Conservation (phyloP, 2,329 filamentous ascomycete genomes). For the Apiospora rasikravindrae region DNA sequence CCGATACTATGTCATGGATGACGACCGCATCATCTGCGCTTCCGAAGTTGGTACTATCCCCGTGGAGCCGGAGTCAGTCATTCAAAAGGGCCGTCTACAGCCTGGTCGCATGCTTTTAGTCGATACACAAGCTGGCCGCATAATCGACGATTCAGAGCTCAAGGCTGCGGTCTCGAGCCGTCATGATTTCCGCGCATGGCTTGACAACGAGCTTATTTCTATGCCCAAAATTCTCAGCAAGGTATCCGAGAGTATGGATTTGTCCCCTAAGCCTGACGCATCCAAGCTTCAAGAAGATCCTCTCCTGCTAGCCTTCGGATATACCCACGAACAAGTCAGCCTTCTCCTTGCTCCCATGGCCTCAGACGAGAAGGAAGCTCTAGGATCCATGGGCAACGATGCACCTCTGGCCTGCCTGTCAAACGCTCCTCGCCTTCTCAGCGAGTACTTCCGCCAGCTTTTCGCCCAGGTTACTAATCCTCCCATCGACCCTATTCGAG, state of each 20-base stretch:
- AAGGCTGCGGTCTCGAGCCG: slow-evolving; percentile 88
- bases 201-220: slow-evolving; percentile 83
- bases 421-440: slow-evolving; percentile 85
- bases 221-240: slow-evolving; percentile 75
- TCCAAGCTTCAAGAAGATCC: slow-evolving; percentile 82
- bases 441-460: slow-evolving; percentile 96
- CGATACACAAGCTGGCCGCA: slow-evolving; percentile 85
- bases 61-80: slow-evolving; percentile 86
- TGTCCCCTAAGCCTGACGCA: slow-evolving; percentile 71
- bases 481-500: slow-evolving; percentile 94
- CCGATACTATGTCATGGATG: slow-evolving; percentile 95
- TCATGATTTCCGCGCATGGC: slow-evolving; percentile 86
- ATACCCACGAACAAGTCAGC: slow-evolving; percentile 94
- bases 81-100: slow-evolving; percentile 92
- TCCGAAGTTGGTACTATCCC: slow-evolving; percentile 94
- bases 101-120: slow-evolving; percentile 96
- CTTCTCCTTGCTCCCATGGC: slow-evolving; percentile 94
- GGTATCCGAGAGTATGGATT: slow-evolving; percentile 63
- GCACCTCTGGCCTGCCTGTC: slow-evolving; percentile 90
- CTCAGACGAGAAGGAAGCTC: slow-evolving; percentile 93
- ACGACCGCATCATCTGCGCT: slow-evolving; percentile 95
- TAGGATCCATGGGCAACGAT: slow-evolving; percentile 98
- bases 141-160: slow-evolving; percentile 92
- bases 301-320: slow-evolving; percentile 84
- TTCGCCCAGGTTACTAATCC: slow-evolving; percentile 98